Base-by-base conservation (phyloP, 805 yeast species). In the Ogataea angusta region DNA sequence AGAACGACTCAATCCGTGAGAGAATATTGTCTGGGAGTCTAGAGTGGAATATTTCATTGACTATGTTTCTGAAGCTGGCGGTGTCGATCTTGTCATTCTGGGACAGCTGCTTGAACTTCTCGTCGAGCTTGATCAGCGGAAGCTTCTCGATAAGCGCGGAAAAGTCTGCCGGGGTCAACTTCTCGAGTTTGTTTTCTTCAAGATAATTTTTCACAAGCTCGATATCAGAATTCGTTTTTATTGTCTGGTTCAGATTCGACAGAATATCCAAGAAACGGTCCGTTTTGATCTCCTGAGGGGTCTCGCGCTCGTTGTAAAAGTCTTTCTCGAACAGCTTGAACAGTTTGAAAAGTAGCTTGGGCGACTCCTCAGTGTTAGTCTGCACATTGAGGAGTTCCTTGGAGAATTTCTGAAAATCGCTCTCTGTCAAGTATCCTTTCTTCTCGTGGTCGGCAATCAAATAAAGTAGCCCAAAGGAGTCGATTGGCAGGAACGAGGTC, bases 351-450 rank as follows among this genome's bases (percentile, higher is more conserved):
- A 80, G 57, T 16, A 80, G 59, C 42, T 73, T 69, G 52, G 68
- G 68, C 9, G 57, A 40, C 54, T 75, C 76, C 35, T 70, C 73
- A 39, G 72, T 66, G 41, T 68, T 61, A 41, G 75, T 70, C 47
- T 70, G 72, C 38, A 78, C 63, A 31, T 74, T 50, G 5, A 62
- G 23, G 6, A 76, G 62, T 24, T 70, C 71, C 45, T 73, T 70
- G 53, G 85, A 80, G 58, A 91, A 85, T 30, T 73, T 72, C 36
- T 76, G 65, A 84, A 95, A 91, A 58, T 91, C 96, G 18, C 68
- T 60, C 26, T 50, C 53, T 19, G 57, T 53, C 17, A 62, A 32
- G 44, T 72, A 80, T 6, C 96, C 97, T 49, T 78, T 76, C 41
- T 72, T 69, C 28, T 73, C 70, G 43, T 76, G 76, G 64, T 91